Conservation (phyloP, 768 basidiomycete genomes). For the Leccinum obscurum region DNA sequence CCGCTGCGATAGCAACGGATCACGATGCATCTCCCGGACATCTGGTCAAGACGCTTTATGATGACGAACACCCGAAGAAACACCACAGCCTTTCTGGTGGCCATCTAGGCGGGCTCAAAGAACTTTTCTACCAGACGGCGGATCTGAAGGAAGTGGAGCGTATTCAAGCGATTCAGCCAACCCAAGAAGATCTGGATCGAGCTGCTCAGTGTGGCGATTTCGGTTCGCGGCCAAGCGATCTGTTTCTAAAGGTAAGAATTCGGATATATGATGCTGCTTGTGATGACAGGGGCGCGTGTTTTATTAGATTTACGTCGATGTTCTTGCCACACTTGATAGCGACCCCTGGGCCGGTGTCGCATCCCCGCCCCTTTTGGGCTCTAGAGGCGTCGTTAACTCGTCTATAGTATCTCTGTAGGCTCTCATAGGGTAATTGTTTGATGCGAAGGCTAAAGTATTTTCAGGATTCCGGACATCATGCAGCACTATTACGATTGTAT, state of each 20-base stretch:
- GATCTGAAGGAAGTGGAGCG: slow-evolving; percentile 20
- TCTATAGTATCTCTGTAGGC: slow-evolving; percentile 57
- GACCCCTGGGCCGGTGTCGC: slow-evolving; percentile 57
- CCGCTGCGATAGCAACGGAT: slow-evolving; percentile 34
- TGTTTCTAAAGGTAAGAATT: slow-evolving; percentile 56
- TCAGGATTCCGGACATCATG: slow-evolving; percentile 71
- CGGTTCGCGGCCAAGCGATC: slow-evolving; percentile 50
- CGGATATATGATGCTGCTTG: background rate
- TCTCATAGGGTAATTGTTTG: background rate
- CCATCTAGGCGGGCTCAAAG: slow-evolving; percentile 22
- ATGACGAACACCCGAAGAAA: slow-evolving; percentile 28
- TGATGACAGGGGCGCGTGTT: background rate
- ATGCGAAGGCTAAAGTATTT: slow-evolving; percentile 12
- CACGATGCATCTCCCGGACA: slow-evolving; percentile 30
- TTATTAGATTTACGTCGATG: slow-evolving; percentile 58
- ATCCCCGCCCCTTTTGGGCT: slow-evolving; percentile 63
- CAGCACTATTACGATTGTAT: slow-evolving; percentile 66
- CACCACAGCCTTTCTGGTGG: slow-evolving; percentile 20
- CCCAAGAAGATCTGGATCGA: slow-evolving; percentile 44
- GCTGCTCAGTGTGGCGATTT: slow-evolving; percentile 54
- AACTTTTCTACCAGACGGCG: slow-evolving; percentile 15
- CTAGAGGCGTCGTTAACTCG: slow-evolving; percentile 61
- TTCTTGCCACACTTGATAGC: slow-evolving; percentile 55
- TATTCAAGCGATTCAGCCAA: slow-evolving; percentile 28
- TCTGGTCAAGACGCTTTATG: slow-evolving; percentile 43